A percentile compares a stretch with the other conserved stretches of the same genome.
Evolutionary conservation across 2,329 filamentous ascomycete genomes (phyloP).

Genomic region (Gremmenia infestans): DNA sequence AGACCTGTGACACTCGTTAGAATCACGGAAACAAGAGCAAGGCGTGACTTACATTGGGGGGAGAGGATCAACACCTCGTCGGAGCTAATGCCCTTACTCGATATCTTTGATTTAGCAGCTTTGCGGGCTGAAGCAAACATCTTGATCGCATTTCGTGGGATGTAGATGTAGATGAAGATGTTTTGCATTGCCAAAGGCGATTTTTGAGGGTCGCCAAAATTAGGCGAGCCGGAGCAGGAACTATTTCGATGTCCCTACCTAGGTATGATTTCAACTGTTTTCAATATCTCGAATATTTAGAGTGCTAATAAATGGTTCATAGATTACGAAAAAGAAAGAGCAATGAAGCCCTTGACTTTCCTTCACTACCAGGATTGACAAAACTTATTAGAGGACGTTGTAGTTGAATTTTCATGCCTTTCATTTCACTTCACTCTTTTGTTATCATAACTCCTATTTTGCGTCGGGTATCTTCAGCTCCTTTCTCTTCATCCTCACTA

Average conservation of each 20-base stretch:
- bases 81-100: not conserved
- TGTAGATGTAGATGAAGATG: not conserved
- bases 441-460: not conserved
- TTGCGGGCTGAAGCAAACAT: slow-evolving; percentile 6
- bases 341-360: no score
- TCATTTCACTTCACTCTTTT: not conserved
- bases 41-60: not conserved
- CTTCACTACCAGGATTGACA: no score
- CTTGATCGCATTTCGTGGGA: not conserved
- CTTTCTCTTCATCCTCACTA: slow-evolving; percentile 40
- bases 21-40: not conserved
- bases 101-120: not conserved
- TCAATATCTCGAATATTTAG: no score
- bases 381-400: not conserved
- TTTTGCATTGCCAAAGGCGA: not conserved
- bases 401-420: not conserved
- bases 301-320: no score
- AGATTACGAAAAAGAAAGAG: no score
- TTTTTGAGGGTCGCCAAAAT: not conserved
- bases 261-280: no score
- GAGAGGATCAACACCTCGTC: not conserved
- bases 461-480: slow-evolving; percentile 28
- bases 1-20: slow-evolving; percentile 13
- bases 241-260: no score
- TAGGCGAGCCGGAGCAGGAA: no score